These are phyloP conservation scores for Plasmodium adleri DNA, from an alignment of 169 alveolate species.

Conservation along the genomic window DNA sequence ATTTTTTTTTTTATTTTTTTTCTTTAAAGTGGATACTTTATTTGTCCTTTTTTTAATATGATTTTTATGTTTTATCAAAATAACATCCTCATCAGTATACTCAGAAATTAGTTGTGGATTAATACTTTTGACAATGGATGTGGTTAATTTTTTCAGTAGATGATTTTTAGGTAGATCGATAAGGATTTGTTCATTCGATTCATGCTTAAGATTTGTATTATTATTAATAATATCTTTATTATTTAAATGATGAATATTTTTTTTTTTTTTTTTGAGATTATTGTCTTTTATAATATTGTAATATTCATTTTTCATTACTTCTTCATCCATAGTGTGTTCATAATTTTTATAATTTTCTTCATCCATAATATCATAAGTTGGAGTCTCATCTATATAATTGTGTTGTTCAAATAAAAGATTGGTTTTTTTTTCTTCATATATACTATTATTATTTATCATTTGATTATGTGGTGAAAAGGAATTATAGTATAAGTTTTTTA, in stretches of 20 bases:
- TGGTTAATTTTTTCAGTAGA: neutral
- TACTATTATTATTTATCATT: neutral
- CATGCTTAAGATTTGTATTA: neutral
- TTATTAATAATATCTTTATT: neutral
- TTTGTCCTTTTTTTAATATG: too few relatives aligned
- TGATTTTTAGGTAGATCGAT: neutral
- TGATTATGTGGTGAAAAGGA: too few relatives aligned
- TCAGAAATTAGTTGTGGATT: neutral
- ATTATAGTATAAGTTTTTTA: too few relatives aligned
- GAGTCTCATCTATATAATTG: neutral
- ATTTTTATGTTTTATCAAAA: too few relatives aligned
- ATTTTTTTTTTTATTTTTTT: neutral
- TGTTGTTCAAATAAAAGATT: neutral
- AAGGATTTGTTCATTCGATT: neutral
- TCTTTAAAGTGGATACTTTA: too few relatives aligned
- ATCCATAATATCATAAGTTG: neutral
- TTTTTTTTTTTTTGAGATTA: neutral
- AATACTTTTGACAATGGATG: neutral
- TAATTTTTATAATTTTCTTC: neutral
- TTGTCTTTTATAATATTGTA: neutral
- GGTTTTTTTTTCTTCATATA: neutral
- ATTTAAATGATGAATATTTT: neutral
- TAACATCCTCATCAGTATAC: too few relatives aligned
- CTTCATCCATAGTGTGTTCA: neutral
- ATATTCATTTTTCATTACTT: neutral